A percentile compares a stretch with the other conserved stretches of the same genome.
These are phyloP conservation scores for Tuber aestivum DNA, from an alignment of 495 filamentous ascomycete genomes.

Conservation along the genomic window DNA sequence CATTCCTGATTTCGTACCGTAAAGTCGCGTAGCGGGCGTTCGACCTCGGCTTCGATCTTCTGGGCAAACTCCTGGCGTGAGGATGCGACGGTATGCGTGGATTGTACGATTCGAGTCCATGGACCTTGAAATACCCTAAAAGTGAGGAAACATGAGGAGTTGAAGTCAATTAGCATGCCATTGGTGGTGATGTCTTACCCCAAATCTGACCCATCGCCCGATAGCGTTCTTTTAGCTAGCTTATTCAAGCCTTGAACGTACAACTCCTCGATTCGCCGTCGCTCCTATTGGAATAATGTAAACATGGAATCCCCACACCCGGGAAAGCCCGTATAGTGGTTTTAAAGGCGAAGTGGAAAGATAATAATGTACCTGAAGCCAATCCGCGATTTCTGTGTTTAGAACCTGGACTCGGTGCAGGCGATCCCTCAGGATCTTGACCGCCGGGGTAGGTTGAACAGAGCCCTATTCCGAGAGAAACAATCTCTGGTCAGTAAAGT, in stretches of 20 bases:
- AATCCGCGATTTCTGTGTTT: slow-evolving; percentile 91
- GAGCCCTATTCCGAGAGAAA: slow-evolving; percentile 55
- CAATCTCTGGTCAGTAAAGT: slow-evolving; percentile 32
- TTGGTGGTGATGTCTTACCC: slow-evolving; percentile 57
- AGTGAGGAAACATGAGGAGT: slow-evolving; percentile 26
- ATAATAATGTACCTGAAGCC: slow-evolving; percentile 70
- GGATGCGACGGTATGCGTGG: slow-evolving; percentile 70
- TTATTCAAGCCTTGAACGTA: slow-evolving; percentile 82
- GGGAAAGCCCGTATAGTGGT: slow-evolving; percentile 24
- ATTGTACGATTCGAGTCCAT: slow-evolving; percentile 83
- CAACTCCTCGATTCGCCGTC: slow-evolving; percentile 81
- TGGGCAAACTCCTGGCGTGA: slow-evolving; percentile 78
- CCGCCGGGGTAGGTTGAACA: slow-evolving; percentile 79
- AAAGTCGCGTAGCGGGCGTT: slow-evolving; percentile 72
- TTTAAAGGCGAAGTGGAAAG: slow-evolving; percentile 17
- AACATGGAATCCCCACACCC: slow-evolving; percentile 8
- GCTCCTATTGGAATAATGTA: slow-evolving; percentile 58
- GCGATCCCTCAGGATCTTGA: slow-evolving; percentile 76
- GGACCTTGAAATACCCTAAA: slow-evolving; percentile 79
- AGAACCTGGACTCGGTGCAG: slow-evolving; percentile 77
- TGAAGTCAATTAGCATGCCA: slow-evolving; percentile 17
- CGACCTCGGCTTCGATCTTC: slow-evolving; percentile 86
- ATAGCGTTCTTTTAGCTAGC: slow-evolving; percentile 61
- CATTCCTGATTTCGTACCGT: slow-evolving; percentile 67
- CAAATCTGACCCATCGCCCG: slow-evolving; percentile 68